These are phyloP conservation scores for Xylaria cubensis DNA, from an alignment of 495 filamentous ascomycete genomes.

Conservation along the genomic window DNA sequence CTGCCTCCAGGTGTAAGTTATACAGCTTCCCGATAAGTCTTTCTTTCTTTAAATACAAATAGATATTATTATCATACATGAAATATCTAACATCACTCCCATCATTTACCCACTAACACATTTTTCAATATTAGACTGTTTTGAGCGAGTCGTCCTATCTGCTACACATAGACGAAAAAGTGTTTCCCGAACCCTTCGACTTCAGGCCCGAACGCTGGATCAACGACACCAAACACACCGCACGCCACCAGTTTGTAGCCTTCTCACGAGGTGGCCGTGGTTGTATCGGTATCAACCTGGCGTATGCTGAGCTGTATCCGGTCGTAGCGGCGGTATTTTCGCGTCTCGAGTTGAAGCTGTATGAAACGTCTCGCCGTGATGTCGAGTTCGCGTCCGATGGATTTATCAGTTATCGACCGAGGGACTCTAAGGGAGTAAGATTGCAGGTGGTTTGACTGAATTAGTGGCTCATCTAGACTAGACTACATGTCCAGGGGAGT, in stretches of 20 bases:
- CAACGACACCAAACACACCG: background rate
- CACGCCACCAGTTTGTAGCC: slow-evolving; percentile 15
- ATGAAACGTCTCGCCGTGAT: slow-evolving; percentile 2
- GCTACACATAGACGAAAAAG: background rate
- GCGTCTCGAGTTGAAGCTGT: slow-evolving; percentile 5
- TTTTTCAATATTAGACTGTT: background rate
- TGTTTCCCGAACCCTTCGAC: background rate
- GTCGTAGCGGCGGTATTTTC: slow-evolving; percentile 10
- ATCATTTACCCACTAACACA: background rate
- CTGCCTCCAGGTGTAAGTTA: slow-evolving; percentile 4
- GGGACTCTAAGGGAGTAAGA: background rate
- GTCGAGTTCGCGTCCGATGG: slow-evolving; percentile 2
- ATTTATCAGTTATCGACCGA: background rate
- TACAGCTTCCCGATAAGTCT: background rate
- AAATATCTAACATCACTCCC: no score
- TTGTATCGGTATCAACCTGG: slow-evolving; percentile 26
- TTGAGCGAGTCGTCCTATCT: slow-evolving; percentile 5
- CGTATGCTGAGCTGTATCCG: slow-evolving; percentile 20
- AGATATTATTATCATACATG: background rate
- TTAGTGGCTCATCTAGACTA: background rate
- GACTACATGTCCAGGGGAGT: background rate
- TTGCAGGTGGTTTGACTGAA: background rate
- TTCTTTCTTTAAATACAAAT: background rate
- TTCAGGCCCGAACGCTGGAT: slow-evolving; percentile 6
- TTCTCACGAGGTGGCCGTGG: slow-evolving; percentile 26